Evolutionary conservation across 169 alveolate genomes (phyloP), one percentile per base, ranked within the genome.

Genomic region (Plasmodium fragile): DNA sequence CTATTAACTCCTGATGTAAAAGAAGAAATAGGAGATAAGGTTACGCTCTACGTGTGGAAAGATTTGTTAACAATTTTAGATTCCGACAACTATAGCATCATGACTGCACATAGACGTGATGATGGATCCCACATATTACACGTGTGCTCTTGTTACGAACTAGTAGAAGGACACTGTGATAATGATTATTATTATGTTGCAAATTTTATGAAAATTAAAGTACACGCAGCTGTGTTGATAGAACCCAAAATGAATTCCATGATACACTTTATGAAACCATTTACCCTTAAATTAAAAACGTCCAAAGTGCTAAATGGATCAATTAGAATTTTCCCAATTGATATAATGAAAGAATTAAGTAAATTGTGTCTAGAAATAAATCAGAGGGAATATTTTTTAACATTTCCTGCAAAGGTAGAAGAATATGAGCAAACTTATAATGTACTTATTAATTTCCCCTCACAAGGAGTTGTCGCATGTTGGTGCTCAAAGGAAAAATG

Each of bases 141-240:
- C 6, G 82, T 89, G 22, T 89, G 94, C 55, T 16, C 94, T 11
- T 89, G 94, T 65, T 89, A 89, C 81, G 94, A 89, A 79, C 22
- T 89, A 55, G 45, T 43, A 11, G 69, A 89, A 4, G 90, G 83
- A 36, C 41, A 41, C 25, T 89, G 94, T 41, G 13, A 36, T 39
- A 65, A 85, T n/a, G 71, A 43, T 32, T 69, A 65, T 43, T 78
- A n/a, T n/a, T 89, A 49, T 80, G 16, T 34, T 25, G 34, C 79
- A 11, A 52, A 89, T 30, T 41, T 36, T 28, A 89, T 59, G 90
- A 73, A 49, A 85, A 73, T 49, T 32, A 59, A 52, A 22, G 81
- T 89, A 13, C 94, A 89, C 30, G 79, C 94, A 30, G 94, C 82
- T 59, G 43, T 41, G 6, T 70, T 89, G 52, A 65, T 13, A 89